Evolutionary conservation across 2,329 filamentous ascomycete genomes (phyloP).

Genomic region (Lachnellula hyalina): DNA sequence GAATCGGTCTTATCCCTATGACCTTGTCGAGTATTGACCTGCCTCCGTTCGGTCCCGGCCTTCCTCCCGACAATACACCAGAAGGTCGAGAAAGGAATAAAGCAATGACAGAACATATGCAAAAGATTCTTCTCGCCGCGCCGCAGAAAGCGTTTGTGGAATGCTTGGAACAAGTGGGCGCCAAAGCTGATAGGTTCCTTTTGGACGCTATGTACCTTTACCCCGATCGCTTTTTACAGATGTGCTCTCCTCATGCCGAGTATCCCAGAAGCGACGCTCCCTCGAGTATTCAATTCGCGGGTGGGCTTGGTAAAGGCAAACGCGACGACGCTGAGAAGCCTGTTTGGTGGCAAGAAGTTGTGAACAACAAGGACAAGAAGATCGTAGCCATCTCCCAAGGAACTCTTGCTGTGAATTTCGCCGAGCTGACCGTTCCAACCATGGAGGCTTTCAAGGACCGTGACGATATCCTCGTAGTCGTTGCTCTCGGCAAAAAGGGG

Average conservation of each 20-base stretch:
- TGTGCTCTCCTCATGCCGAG: slow-evolving; percentile 34
- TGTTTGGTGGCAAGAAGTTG: slow-evolving; percentile 42
- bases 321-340: slow-evolving; percentile 32
- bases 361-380: slow-evolving; percentile 34
- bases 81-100: slow-evolving; percentile 35
- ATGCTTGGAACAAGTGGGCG: slow-evolving; percentile 28
- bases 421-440: slow-evolving; percentile 33
- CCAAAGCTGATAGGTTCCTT: slow-evolving; percentile 16
- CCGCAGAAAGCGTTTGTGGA: slow-evolving; percentile 3
- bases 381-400: slow-evolving; percentile 36
- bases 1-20: slow-evolving; percentile 36
- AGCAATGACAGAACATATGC: slow-evolving; percentile 22
- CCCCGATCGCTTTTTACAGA: slow-evolving; percentile 29
- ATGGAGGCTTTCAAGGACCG: slow-evolving; percentile 32
- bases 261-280: slow-evolving; percentile 34
- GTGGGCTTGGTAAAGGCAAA: slow-evolving; percentile 35
- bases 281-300: slow-evolving; percentile 38
- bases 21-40: slow-evolving; percentile 35
- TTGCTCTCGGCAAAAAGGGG: slow-evolving; percentile 26
- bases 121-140: slow-evolving; percentile 13
- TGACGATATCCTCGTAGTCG: slow-evolving; percentile 33
- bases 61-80: slow-evolving; percentile 35
- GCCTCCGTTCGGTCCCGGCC: slow-evolving; percentile 35
- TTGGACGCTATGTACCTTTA: slow-evolving; percentile 23
- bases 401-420: slow-evolving; percentile 28